Evolutionary conservation across 352 stramenopile genomes (phyloP), one percentile per base, ranked within the genome.

Genomic region (Phytopythium litorale): DNA sequence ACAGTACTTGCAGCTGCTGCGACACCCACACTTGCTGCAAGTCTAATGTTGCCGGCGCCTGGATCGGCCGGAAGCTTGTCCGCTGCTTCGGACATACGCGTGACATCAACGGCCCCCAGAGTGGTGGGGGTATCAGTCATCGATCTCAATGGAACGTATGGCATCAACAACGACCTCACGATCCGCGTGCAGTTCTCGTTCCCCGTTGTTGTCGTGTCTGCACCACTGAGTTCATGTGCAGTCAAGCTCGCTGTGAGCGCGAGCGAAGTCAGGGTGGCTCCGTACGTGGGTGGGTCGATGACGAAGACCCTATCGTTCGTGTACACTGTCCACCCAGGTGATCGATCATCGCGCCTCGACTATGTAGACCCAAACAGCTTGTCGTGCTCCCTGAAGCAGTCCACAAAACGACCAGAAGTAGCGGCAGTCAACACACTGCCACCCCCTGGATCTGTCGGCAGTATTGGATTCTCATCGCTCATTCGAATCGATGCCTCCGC

Each of bases 151-250:
- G 77, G 77, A 23, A 81, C 66, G 3, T 92, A 90, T 57, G 71
- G 71, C 4, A 57, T 79, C 0, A 55, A 54, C 15, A 78, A 89
- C 40, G 52, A 48, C 11, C 32, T 91, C 45, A 66, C 38, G 0
- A 43, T 93, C 28, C 67, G 63, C 19, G 68, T 91, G 0, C 57
- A 58, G 1, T 91, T 90, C 49, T 88, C 81, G 1, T 87, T 79
- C 43, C 75, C 62, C 7, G 78, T 91, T 4, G 69, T 72, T 15
- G 75, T 84, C 2, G 57, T 70, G 28, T 38, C 61, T 7, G 33
- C 11, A 1, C 51, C 51, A 12, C 37, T 33, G 37, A 59, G 68
- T 1, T 64, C 57, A 1, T 88, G 84, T 32, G 33, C 51, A 0
- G 51, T 94, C 3, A 78, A 76, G 33, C 67, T 89, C 11, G 72